Percentiles rank a stretch among this genome's conserved stretches.
Conservation (phyloP, 73 alveolate genomes). For the Uronychia binucleata region DNA sequence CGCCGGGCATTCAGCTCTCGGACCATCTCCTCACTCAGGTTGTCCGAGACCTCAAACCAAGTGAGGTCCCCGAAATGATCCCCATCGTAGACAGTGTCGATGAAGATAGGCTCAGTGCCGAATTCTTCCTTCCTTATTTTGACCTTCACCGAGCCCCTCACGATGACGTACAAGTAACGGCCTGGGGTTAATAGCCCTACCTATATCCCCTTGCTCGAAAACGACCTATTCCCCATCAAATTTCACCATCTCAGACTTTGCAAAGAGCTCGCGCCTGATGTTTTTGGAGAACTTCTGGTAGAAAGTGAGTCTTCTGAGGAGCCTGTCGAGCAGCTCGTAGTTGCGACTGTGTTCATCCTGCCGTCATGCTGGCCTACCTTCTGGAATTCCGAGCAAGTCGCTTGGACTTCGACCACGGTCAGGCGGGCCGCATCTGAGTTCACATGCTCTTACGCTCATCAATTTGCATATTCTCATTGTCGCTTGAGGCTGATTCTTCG, state of each 20-base stretch:
- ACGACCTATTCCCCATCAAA: background rate
- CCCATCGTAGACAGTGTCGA: conserved; percentile 36
- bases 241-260: background rate
- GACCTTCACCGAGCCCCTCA: background rate
- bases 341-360: background rate
- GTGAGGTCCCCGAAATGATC: conserved; percentile 39
- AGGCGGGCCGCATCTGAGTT: background rate
- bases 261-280: background rate
- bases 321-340: background rate
- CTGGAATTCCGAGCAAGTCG: background rate
- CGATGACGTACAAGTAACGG: background rate
- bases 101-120: background rate
- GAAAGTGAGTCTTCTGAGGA: background rate
- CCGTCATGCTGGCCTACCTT: background rate
- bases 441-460: background rate
- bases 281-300: background rate
- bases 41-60: conserved; percentile 11
- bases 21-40: conserved; percentile 27
- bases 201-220: background rate
- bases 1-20: conserved; percentile 10
- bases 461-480: background rate
- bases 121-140: background rate
- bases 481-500: background rate
- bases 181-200: background rate
- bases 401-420: background rate